phyloP scores from a whole-genome alignment of 768 basidiomycete species.

The Boletellus emodensis region DNA sequence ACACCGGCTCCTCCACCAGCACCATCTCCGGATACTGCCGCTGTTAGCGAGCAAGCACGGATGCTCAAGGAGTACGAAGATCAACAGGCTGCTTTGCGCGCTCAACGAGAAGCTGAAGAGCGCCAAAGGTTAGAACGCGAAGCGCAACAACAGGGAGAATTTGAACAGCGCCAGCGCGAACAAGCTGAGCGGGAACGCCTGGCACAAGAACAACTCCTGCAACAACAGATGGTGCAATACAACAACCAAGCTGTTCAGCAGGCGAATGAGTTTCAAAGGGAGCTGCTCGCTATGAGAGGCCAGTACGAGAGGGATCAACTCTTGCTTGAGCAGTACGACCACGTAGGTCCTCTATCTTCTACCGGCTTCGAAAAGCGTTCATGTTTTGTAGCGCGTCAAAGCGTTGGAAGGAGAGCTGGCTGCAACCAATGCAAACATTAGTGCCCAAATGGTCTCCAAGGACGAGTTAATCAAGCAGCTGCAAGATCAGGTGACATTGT shows the following conservation, averaged over 20 bases:
- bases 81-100: constrained; percentile 83
- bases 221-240: constrained; percentile 77
- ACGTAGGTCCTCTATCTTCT: constrained; percentile 44
- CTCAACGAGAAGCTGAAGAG: constrained; percentile 81
- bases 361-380: constrained; percentile 1
- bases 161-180: constrained; percentile 80
- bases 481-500: constrained; percentile 93
- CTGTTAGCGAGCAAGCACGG: constrained; percentile 85
- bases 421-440: constrained; percentile 70
- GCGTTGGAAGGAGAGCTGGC: constrained; percentile 86
- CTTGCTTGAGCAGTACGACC: constrained; percentile 95
- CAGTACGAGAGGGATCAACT: constrained; percentile 99
- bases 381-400: constrained; percentile 74
- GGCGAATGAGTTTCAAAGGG: constrained; percentile 79
- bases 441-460: constrained; percentile 83
- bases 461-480: constrained; percentile 94
- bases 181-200: constrained; percentile 85
- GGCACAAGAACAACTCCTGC: constrained; percentile 86
- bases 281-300: constrained; percentile 88
- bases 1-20: constrained; percentile 67
- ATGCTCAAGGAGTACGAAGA: constrained; percentile 96
- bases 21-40: constrained; percentile 64
- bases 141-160: constrained; percentile 78
- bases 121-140: constrained; percentile 73
- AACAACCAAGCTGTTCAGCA: constrained; percentile 75